Evolutionary conservation across 495 filamentous ascomycete genomes (phyloP), one percentile per base, ranked within the genome.

Genomic region (Penicillium egyptiacum): DNA sequence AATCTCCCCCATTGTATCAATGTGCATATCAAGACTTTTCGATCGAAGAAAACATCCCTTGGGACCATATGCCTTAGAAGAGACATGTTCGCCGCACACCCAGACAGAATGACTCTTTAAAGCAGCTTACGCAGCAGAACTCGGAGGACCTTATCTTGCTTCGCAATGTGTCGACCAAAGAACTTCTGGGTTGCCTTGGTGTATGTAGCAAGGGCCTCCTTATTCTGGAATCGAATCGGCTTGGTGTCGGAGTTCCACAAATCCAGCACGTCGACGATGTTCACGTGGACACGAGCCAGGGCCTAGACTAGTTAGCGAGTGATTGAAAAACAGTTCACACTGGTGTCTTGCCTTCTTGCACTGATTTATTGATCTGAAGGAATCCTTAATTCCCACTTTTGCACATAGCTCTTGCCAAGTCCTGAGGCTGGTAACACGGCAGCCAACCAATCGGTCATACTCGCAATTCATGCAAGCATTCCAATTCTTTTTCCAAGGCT

Each of bases 251-350:
- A 61, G 12, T 68, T 73, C 51, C 70, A 70, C 23, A 69, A 65
- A n/a, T 85, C 77, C 16, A 83, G 71, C 2, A 82, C 62, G 60
- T 84, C 79, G 4, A 84, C 67, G 33, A 83, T 71, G 56, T 84
- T 83, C 62, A 84, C 74, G 7, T 78, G 59, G 17, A 75, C 65
- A 4, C 50, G 65, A 22, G 73, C 57, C 20, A 70, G 60, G 0
- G 56, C 60, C 60, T 76, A 47, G 3, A 28, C 2, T 12, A 11
- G 30, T 50, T 31, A 55, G 42, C 43, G 2, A 41, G 30, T 40
- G 16, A 31, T 41, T 16, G 4, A 4, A 39, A 22, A 23, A 4
- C 11, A 19, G 4, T 22, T 11, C 2, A 42, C 14, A 17, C 4
- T 4, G 8, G 17, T 2, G 17, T 28, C 43, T 26, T 58, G 79